These are phyloP conservation scores for Cucumis hystrix DNA, from an alignment of 306 rosid genomes.

Conservation along the genomic window DNA sequence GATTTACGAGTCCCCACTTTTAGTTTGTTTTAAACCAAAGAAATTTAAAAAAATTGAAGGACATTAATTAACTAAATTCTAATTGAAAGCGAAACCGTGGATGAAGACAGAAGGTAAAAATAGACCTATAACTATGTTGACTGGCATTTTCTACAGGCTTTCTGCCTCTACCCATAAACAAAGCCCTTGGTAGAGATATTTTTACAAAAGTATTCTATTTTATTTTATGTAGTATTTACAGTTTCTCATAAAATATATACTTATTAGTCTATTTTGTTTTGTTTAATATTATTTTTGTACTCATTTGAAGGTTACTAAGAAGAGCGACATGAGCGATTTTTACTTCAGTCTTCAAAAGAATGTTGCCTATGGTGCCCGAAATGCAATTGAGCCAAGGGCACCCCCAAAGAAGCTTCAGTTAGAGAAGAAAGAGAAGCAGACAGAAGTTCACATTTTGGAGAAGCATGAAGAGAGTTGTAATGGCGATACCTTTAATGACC, in stretches of 20 bases:
- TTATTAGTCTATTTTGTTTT: too few species aligned
- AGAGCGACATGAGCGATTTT: slow-evolving; percentile 75
- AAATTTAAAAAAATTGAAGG: too few species aligned
- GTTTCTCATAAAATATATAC: too few species aligned
- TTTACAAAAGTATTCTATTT: too few species aligned
- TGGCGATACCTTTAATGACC: slow-evolving; percentile 9
- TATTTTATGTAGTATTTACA: too few species aligned
- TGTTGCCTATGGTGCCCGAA: slow-evolving; percentile 58
- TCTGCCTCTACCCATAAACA: too few species aligned
- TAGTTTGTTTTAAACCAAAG: neutral
- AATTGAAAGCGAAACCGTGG: neutral
- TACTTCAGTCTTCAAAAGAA: slow-evolving; percentile 65
- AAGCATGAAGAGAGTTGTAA: slow-evolving; percentile 14
- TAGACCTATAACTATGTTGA: neutral
- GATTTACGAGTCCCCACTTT: neutral
- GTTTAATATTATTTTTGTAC: neutral
- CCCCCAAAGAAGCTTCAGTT: slow-evolving; percentile 17
- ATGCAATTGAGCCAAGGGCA: slow-evolving; percentile 26
- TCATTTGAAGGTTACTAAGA: slow-evolving; percentile 67
- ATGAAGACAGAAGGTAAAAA: neutral
- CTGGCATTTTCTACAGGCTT: neutral
- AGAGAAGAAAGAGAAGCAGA: slow-evolving; percentile 21
- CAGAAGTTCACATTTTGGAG: slow-evolving; percentile 1
- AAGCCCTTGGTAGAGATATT: too few species aligned
- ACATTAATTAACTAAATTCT: too few species aligned